Evolutionary conservation across 208 protist genomes (phyloP).

Genomic region (Kentomonas sorsogonicus): DNA sequence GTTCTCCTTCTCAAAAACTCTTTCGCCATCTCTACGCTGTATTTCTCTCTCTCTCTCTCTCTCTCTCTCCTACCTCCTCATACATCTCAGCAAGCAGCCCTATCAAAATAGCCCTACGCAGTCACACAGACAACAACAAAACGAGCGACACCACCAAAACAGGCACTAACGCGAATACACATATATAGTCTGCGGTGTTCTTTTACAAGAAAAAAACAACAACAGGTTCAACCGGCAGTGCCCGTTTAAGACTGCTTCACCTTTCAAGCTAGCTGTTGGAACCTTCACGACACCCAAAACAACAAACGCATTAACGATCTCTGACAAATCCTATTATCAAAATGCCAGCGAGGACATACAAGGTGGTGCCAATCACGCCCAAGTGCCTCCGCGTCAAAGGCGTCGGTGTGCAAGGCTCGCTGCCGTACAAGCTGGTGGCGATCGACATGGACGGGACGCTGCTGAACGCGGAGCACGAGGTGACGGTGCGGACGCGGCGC

Average conservation of each 20-base stretch:
- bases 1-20: neutral
- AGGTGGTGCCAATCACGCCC: neutral
- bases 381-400: neutral
- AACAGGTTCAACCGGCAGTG: neutral
- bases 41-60: neutral
- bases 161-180: slow-evolving; percentile 1
- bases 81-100: neutral
- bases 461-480: slow-evolving; percentile 17
- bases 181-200: slow-evolving; percentile 6
- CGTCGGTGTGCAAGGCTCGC: neutral
- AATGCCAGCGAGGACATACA: neutral
- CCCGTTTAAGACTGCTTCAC: neutral
- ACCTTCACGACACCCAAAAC: neutral
- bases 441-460: slow-evolving; percentile 55
- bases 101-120: neutral
- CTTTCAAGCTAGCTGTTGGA: neutral
- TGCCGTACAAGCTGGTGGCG: slow-evolving; percentile 22
- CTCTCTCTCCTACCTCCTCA: neutral
- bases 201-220: neutral
- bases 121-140: neutral
- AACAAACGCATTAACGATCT: neutral
- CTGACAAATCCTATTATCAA: slow-evolving; percentile 1
- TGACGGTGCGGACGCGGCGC: slow-evolving; percentile 23
- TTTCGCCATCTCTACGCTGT: neutral
- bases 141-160: neutral